Evolutionary conservation across 2,329 filamentous ascomycete species (phyloP).

Genomic region (Colletotrichum lindemuthianum): DNA sequence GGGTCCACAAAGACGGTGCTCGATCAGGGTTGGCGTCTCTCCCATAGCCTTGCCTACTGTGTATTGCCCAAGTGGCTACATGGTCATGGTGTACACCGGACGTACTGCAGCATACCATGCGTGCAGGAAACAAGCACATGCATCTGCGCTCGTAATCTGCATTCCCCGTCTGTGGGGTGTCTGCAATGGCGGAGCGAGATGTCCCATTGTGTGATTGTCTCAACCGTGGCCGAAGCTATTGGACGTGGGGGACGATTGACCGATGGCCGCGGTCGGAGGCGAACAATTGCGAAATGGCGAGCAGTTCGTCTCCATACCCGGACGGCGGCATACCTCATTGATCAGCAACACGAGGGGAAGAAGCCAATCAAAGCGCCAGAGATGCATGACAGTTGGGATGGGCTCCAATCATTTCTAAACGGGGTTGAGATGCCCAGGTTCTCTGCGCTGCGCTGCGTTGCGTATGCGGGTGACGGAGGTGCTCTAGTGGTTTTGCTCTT

Average conservation of each 20-base stretch:
- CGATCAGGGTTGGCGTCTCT: constrained; percentile 9
- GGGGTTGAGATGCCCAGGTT: too few species aligned
- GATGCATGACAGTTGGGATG: not conserved
- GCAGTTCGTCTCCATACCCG: constrained; percentile 14
- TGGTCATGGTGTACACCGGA: too few species aligned
- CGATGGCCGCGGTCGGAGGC: not conserved
- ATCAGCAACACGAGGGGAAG: constrained; percentile 20
- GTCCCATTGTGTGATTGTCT: constrained; percentile 16
- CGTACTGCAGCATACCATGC: too few species aligned
- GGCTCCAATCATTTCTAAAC: constrained; percentile 1
- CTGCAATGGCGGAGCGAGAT: constrained; percentile 12
- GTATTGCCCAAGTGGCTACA: too few species aligned
- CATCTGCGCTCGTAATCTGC: constrained; percentile 14
- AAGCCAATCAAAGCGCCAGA: constrained; percentile 7
- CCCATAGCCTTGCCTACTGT: not conserved
- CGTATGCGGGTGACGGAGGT: constrained; percentile 16
- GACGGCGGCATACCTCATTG: constrained; percentile 27
- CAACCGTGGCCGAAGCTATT: constrained; percentile 22
- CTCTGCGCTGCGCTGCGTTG: not conserved
- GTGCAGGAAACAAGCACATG: not conserved
- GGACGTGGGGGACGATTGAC: constrained; percentile 12
- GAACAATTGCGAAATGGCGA: constrained; percentile 17
- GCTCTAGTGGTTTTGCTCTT: not conserved
- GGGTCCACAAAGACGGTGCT: constrained; percentile 7
- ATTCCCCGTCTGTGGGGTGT: constrained; percentile 11